Conservation (phyloP, 192 early-diverging fungal genomes). For the Kickxella alabastrina region DNA sequence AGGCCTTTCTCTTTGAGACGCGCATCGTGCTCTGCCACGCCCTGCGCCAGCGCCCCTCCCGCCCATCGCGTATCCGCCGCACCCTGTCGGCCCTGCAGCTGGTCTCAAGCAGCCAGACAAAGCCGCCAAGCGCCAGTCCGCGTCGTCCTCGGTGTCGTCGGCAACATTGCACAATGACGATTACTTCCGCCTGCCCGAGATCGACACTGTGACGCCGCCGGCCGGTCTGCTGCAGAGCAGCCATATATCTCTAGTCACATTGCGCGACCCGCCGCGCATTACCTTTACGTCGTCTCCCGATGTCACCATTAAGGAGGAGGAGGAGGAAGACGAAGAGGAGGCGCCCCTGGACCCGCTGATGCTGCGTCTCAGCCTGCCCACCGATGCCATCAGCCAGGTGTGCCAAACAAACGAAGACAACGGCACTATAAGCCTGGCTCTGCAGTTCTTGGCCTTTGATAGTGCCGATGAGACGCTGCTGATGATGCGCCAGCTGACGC, state of each 20-base stretch:
- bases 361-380: slow-evolving; percentile 18
- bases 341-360: slow-evolving; percentile 12
- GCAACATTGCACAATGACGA: slow-evolving; percentile 17
- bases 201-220: slow-evolving; percentile 26
- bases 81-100: slow-evolving; percentile 43
- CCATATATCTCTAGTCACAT: slow-evolving; percentile 31
- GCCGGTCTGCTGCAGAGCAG: slow-evolving; percentile 19
- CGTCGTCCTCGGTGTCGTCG: slow-evolving; percentile 31
- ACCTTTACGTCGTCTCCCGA: slow-evolving; percentile 22
- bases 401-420: slow-evolving; percentile 24
- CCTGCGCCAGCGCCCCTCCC: neutral
- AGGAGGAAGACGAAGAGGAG: neutral
- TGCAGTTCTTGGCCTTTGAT: slow-evolving; percentile 24
- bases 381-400: slow-evolving; percentile 24
- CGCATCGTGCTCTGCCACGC: slow-evolving; percentile 23
- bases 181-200: slow-evolving; percentile 29
- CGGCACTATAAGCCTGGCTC: slow-evolving; percentile 22
- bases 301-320: slow-evolving; percentile 2
- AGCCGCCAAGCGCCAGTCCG: slow-evolving; percentile 10
- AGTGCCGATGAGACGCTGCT: slow-evolving; percentile 9
- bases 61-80: slow-evolving; percentile 25
- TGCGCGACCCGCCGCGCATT: slow-evolving; percentile 34
- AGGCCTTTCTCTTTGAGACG: slow-evolving; percentile 35
- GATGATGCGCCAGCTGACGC: slow-evolving; percentile 18
- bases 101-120: slow-evolving; percentile 13